Percentiles rank a stretch among this genome's conserved stretches.
These are phyloP conservation scores for Yarrowia hollandica DNA, from an alignment of 805 yeast species.

Conservation along the genomic window DNA sequence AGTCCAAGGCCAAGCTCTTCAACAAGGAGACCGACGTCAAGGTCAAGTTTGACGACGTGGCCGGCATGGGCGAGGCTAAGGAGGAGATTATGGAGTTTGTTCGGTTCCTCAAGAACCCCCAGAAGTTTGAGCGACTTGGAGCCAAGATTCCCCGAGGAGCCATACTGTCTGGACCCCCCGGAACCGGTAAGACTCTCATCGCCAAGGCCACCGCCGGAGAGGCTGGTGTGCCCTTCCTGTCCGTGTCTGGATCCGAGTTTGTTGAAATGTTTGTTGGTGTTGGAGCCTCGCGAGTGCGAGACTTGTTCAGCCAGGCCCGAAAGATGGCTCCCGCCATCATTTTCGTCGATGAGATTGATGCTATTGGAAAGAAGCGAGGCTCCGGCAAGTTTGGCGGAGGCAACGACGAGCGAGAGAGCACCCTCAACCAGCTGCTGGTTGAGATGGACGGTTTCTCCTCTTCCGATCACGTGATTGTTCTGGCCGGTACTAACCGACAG, in stretches of 20 bases:
- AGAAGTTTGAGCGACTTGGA: slow-evolving; percentile 80
- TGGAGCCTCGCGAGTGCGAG: slow-evolving; percentile 94
- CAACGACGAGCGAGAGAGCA: slow-evolving; percentile 91
- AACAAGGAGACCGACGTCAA: slow-evolving; percentile 82
- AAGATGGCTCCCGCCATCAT: slow-evolving; percentile 88
- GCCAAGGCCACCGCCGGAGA: slow-evolving; percentile 98
- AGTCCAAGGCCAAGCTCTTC: slow-evolving; percentile 75
- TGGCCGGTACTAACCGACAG: slow-evolving; percentile 93
- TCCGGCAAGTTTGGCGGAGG: slow-evolving; percentile 64
- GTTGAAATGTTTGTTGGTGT: slow-evolving; percentile 98
- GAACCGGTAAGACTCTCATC: slow-evolving; percentile 90
- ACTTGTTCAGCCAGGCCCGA: slow-evolving; percentile 84
- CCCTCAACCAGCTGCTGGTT: slow-evolving; percentile 85
- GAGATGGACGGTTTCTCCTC: slow-evolving; percentile 94
- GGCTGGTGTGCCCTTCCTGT: slow-evolving; percentile 89
- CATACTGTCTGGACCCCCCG: slow-evolving; percentile 91
- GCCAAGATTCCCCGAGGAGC: slow-evolving; percentile 97
- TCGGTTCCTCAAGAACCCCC: slow-evolving; percentile 79
- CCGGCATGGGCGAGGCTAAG: slow-evolving; percentile 93
- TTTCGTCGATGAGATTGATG: slow-evolving; percentile 93
- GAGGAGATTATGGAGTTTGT: slow-evolving; percentile 96
- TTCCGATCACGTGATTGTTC: slow-evolving; percentile 86
- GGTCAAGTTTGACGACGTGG: slow-evolving; percentile 83
- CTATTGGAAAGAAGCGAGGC: slow-evolving; percentile 95
- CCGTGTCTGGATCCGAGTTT: slow-evolving; percentile 91